Percentiles rank a stretch among this genome's conserved stretches.
phyloP scores from a whole-genome alignment of 495 filamentous ascomycete species.

The Xylaria acuta region DNA sequence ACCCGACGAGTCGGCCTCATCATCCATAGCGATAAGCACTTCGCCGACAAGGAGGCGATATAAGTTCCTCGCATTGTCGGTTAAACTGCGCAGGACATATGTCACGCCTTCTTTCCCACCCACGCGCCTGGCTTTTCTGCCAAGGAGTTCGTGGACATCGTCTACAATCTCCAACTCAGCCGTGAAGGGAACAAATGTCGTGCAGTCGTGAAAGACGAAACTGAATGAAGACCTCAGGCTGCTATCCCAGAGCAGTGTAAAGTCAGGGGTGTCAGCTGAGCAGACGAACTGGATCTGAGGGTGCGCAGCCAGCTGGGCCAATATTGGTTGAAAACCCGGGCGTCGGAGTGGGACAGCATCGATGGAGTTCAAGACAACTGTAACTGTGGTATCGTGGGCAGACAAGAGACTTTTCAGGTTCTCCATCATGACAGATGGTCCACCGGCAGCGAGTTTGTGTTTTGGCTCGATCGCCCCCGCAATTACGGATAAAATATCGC shows the following conservation, averaged over 20 bases:
- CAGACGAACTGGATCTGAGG: conserved; percentile 76
- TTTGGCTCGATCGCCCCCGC: conserved; percentile 67
- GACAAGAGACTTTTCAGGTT: conserved; percentile 64
- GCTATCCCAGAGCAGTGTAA: conserved; percentile 88
- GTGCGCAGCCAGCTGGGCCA: conserved; percentile 77
- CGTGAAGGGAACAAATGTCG: conserved; percentile 81
- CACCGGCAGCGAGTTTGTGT: conserved; percentile 49
- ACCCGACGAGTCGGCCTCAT: conserved; percentile 51
- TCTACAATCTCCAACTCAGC: conserved; percentile 80
- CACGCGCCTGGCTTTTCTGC: conserved; percentile 78
- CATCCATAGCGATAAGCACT: conserved; percentile 73
- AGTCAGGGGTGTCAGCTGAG: conserved; percentile 85
- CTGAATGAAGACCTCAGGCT: conserved; percentile 77
- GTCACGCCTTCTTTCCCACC: conserved; percentile 91
- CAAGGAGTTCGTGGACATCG: conserved; percentile 83
- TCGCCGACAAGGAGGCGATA: conserved; percentile 86
- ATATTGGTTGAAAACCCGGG: conserved; percentile 68
- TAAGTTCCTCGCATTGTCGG: conserved; percentile 87
- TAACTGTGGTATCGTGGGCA: conserved; percentile 52
- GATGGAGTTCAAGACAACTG: conserved; percentile 83
- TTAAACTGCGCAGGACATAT: conserved; percentile 86
- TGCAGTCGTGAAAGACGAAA: conserved; percentile 91
- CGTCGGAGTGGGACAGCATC: conserved; percentile 80
- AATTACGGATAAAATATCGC: conserved; percentile 79
- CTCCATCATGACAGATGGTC: conserved; percentile 47